These are phyloP conservation scores for Amphicarpaea edgeworthii DNA, from an alignment of 306 rosid species.

Conservation along the genomic window DNA sequence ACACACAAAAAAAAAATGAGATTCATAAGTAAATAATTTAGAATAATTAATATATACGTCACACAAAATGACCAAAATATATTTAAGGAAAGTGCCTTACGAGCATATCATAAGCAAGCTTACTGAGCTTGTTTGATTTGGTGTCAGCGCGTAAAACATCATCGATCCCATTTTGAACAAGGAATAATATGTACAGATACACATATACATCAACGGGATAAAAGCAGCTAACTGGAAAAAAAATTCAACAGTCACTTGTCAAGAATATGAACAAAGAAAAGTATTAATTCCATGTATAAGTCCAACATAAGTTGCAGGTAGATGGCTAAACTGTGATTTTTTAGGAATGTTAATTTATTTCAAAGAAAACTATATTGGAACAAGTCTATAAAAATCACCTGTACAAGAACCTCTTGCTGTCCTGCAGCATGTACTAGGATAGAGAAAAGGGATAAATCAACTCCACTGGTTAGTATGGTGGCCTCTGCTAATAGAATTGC, in stretches of 20 bases:
- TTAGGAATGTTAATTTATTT: background rate
- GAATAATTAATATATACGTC: background rate
- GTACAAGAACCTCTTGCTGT: constrained; percentile 75
- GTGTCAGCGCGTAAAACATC: constrained; percentile 92
- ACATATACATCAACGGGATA: constrained; percentile 96
- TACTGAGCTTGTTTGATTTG: constrained; percentile 95
- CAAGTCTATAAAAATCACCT: constrained; percentile 58
- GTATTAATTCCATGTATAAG: constrained; percentile 1
- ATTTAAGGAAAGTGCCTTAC: constrained; percentile 55
- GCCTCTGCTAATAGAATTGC: constrained; percentile 96
- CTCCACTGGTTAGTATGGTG: constrained; percentile 75
- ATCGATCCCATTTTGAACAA: constrained; percentile 90
- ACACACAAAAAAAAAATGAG: constrained; percentile 29
- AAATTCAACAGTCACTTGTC: constrained; percentile 18
- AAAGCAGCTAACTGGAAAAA: constrained; percentile 80
- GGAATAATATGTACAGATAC: constrained; percentile 92
- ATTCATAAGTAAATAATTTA: constrained; percentile 28
- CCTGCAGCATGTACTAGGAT: constrained; percentile 76
- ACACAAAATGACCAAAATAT: constrained; percentile 17
- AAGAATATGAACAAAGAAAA: constrained; percentile 22
- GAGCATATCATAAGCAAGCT: constrained; percentile 98
- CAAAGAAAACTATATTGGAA: constrained; percentile 15
- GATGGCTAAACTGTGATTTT: background rate
- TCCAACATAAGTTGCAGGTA: background rate
- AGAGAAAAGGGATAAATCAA: constrained; percentile 88